Percentiles rank a stretch among this genome's conserved stretches.
phyloP scores from a whole-genome alignment of 2,329 filamentous ascomycete genomes.

The Ophiosphaerella narmari region DNA sequence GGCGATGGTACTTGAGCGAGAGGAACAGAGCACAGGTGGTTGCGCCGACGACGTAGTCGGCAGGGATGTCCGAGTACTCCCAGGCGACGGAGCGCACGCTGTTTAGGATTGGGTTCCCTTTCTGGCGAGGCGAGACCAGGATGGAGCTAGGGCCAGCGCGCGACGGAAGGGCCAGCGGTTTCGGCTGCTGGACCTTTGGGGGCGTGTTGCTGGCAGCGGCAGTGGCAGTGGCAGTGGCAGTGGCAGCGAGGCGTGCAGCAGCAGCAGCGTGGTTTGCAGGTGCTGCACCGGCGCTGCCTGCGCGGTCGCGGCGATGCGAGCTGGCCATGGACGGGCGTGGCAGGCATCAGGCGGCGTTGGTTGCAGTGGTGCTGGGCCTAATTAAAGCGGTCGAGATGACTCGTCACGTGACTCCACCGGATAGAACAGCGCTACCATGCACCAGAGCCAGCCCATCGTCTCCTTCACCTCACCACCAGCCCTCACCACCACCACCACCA shows the following conservation, averaged over 20 bases:
- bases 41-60: constrained; percentile 85
- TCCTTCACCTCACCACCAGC: constrained; percentile 4
- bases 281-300: constrained; percentile 12
- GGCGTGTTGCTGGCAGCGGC: constrained; percentile 19
- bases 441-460: neutral
- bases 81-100: constrained; percentile 81
- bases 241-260: neutral
- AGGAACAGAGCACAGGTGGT: constrained; percentile 93
- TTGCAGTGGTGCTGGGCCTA: neutral
- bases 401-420: neutral
- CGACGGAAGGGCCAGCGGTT: constrained; percentile 79
- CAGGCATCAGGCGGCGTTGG: constrained; percentile 19
- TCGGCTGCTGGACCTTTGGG: constrained; percentile 75
- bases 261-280: constrained; percentile 1
- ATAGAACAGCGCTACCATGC: neutral
- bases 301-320: constrained; percentile 36
- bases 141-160: constrained; percentile 74
- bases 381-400: neutral
- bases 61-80: constrained; percentile 97
- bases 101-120: constrained; percentile 90
- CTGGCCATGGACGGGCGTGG: constrained; percentile 20
- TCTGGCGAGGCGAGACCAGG: constrained; percentile 87
- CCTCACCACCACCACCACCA: constrained; percentile 14
- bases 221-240: neutral
- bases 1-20: constrained; percentile 92